phyloP scores from a whole-genome alignment of 2,329 filamentous ascomycete genomes.

The Xylaria polymorpha region DNA sequence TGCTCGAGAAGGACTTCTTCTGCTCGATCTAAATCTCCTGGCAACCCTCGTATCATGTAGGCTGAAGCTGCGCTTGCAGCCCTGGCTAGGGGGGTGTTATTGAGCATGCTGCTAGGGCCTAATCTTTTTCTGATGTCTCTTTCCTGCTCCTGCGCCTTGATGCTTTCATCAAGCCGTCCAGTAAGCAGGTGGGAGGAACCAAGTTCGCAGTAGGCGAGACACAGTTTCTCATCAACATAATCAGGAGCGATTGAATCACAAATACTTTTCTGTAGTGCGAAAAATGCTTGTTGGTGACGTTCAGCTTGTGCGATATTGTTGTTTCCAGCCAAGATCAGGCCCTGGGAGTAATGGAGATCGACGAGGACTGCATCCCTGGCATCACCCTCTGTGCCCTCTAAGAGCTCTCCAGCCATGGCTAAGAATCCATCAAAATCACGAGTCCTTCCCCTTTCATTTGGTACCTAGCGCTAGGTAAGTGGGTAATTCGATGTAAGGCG shows the following conservation, averaged over 20 bases:
- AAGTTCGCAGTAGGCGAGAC: neutral
- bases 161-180: neutral
- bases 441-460: slow-evolving; percentile 6
- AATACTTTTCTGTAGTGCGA: neutral
- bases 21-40: neutral
- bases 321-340: neutral
- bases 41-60: neutral
- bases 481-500: too few relatives aligned
- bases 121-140: neutral
- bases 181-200: neutral
- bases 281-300: neutral
- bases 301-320: neutral
- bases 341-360: slow-evolving; percentile 3
- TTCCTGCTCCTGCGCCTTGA: neutral
- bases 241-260: neutral
- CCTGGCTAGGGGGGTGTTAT: neutral
- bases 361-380: slow-evolving; percentile 3
- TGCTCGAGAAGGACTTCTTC: neutral
- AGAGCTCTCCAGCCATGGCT: neutral
- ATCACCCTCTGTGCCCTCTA: neutral
- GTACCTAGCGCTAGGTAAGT: slow-evolving; percentile 5
- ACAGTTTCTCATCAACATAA: slow-evolving; percentile 1
- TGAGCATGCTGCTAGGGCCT: too few relatives aligned
- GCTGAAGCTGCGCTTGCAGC: neutral
- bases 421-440: slow-evolving; percentile 9